Conservation (phyloP, 805 yeast genomes). For the Phaffomyces antillensis region DNA sequence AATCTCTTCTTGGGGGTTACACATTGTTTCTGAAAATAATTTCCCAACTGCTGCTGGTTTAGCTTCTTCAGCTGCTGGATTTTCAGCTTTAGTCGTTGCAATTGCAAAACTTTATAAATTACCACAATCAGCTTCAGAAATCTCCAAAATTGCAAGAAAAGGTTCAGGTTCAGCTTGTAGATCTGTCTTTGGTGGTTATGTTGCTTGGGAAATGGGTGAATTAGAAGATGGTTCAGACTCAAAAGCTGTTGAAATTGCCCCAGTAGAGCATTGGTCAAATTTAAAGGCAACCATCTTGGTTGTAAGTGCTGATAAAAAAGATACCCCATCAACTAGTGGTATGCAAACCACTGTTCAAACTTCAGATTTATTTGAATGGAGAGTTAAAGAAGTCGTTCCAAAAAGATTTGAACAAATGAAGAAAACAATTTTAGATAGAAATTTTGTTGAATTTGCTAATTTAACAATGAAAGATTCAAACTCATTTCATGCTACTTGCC, state of each 20-base stretch:
- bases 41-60: constrained; percentile 99
- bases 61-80: constrained; percentile 98
- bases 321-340: constrained; percentile 89
- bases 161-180: constrained; percentile 99
- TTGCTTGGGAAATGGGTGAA: constrained; percentile 98
- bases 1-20: constrained; percentile 58
- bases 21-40: constrained; percentile 87
- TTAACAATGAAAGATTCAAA: constrained; percentile 95
- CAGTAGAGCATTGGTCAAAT: constrained; percentile 80
- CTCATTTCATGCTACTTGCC: constrained; percentile 96
- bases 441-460: constrained; percentile 77
- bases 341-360: constrained; percentile 94
- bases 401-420: constrained; percentile 78
- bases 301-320: constrained; percentile 89
- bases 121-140: constrained; percentile 78
- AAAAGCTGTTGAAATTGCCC: constrained; percentile 87
- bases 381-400: constrained; percentile 82
- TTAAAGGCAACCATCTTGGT: constrained; percentile 91
- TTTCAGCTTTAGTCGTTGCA: constrained; percentile 91
- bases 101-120: constrained; percentile 77
- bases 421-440: constrained; percentile 59
- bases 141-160: constrained; percentile 91
- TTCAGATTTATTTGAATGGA: constrained; percentile 75
- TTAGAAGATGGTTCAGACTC: constrained; percentile 80
- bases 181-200: constrained; percentile 94